These are phyloP conservation scores for Alternaria conjuncta DNA, from an alignment of 2,329 filamentous ascomycete genomes.

Conservation along the genomic window DNA sequence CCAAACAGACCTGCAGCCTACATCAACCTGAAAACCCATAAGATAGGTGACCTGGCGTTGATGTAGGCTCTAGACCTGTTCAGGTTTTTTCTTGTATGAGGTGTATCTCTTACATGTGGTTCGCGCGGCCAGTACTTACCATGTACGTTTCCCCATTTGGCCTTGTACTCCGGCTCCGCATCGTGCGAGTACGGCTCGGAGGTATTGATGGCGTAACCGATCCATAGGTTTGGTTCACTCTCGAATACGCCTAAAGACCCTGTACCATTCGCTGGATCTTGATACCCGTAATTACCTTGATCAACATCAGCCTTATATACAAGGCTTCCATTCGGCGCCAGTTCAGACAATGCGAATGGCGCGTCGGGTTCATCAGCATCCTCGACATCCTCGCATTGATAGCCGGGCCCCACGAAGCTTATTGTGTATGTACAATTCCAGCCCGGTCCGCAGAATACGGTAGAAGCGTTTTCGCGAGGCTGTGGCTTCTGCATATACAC, in stretches of 20 bases:
- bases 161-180: slow-evolving; percentile 22
- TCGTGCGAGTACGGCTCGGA: slow-evolving; percentile 25
- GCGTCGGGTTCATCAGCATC: slow-evolving; percentile 16
- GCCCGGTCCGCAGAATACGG: slow-evolving; percentile 38
- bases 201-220: slow-evolving; percentile 45
- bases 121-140: neutral
- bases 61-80: no score
- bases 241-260: slow-evolving; percentile 40
- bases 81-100: no score
- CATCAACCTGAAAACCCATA: no score
- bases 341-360: slow-evolving; percentile 38
- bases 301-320: slow-evolving; percentile 42
- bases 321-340: slow-evolving; percentile 42
- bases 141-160: slow-evolving; percentile 40
- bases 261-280: slow-evolving; percentile 34
- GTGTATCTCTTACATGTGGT: neutral
- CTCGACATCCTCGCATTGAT: slow-evolving; percentile 43
- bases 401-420: slow-evolving; percentile 45
- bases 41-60: no score
- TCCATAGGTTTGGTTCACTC: slow-evolving; percentile 46
- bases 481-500: slow-evolving; percentile 44
- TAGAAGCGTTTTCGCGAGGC: slow-evolving; percentile 27
- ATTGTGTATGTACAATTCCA: slow-evolving; percentile 48
- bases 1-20: no score
- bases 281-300: slow-evolving; percentile 37